Evolutionary conservation across 1,284 basidiomycete species (phyloP), one percentile per base, ranked within the genome.

Genomic region (Marasmius sp.): DNA sequence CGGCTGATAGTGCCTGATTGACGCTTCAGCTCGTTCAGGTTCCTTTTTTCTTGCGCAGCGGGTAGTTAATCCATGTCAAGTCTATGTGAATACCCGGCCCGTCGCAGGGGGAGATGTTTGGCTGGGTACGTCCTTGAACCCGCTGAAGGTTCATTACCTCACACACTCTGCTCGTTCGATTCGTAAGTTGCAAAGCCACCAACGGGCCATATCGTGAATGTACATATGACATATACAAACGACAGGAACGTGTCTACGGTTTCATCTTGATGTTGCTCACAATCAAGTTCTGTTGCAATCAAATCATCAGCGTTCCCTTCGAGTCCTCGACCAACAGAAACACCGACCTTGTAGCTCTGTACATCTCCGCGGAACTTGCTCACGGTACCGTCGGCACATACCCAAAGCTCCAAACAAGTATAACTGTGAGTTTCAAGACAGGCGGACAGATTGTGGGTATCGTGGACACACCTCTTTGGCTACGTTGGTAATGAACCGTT

Each of bases 361-460:
- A 98, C 96, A 70, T 97, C 94, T 54, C 95, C 95, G 72, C 79
- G 85, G 82, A 96, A 97, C 75, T 95, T 94, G 62, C 78, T 79
- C 20, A 95, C 92, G 1, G 88, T 89, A 36, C 86, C 89, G 69
- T 97, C 92, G 16, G 89, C 92, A 70, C 95, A 97, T 1, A 98
- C 95, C 91, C 92, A 95, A 16, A 95, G 79, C 89, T 94, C 71
- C 27, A 59, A 58, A 50, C 22, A 36, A 11, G 60, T 52, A 41
- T 12, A 43, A 54, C 33, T 48, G 39, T 51, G n/a, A 54, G 43
- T 36, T 37, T 39, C 33, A 20, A 43, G 50, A 37, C 20, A 45
- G 18, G 22, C 22, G 51, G 58, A 56, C 39, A 61, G 49, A 7
- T 27, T 20, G 58, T 37, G 37, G 12, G 6, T 43, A 6, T 43